Evolutionary conservation across 176 grass and related monocot species (phyloP), one percentile per base, ranked within the genome.

Genomic region (Raddia guianensis): DNA sequence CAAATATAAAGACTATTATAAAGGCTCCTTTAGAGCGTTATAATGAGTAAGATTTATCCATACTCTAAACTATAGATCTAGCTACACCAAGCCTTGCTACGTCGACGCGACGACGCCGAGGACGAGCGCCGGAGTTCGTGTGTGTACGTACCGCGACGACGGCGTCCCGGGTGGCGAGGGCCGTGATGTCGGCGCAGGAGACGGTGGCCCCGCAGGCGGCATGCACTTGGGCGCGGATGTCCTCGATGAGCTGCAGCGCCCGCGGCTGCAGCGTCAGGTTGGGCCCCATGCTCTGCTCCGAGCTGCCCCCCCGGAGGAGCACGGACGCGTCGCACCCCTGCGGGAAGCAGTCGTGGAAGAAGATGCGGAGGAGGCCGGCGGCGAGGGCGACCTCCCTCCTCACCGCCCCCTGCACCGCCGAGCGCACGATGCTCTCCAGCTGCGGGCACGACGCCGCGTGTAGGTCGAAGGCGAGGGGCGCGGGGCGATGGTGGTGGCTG

Each of bases 321-420:
- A 89, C 33, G 13, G 87, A 89, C 8, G 82, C 87, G 44, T 89
- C 82, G 66, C 77, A 80, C 3, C 82, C 88, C 88, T 83, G 37
- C 1, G 83, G 83, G 54, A 90, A 83, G 80, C 74, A 79, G 80
- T 90, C 88, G 73, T 90, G 84, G 83, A 86, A 83, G 68, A 79
- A 86, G 68, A 86, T 73, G 15, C 84, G 84, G 63, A 90, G 74
- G 45, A 86, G 67, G 9, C 88, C 88, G 62, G 88, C 79, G 63
- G 74, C 69, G 51, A 83, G 53, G 78, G 65, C 65, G 51, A 58
- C 45, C 51, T 80, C 78, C 3, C 20, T 19, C 65, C 46, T 50
- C 0, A 80, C 51, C 78, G 78, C 78, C 13, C 37, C 27, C 78
- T 57, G 51, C 65, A 80, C 78, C 16, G 67, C 43, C 2, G 78